Evolutionary conservation across 805 yeast species (phyloP), one percentile per base, ranked within the genome.

Genomic region (Metschnikowia picachoensis): DNA sequence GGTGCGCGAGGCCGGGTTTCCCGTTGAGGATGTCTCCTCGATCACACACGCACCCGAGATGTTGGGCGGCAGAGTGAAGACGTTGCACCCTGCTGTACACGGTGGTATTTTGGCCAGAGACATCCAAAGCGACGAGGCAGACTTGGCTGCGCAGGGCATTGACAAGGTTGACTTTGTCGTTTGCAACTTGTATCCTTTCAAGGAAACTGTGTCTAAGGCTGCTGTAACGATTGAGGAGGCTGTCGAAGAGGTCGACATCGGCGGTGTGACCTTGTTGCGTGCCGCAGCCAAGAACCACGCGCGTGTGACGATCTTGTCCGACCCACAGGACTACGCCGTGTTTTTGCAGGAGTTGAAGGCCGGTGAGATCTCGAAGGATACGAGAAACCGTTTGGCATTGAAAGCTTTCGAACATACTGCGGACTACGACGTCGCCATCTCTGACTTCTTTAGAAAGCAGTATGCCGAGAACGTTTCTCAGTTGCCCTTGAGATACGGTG

Each of bases 371-470:
- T 75, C 94, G 35, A 70, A 74, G 51, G 85, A 77, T 38, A 75
- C 91, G 48, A 84, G 90, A 72, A 87, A 92, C 73, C 79, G 74
- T 55, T 81, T 87, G 57, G 98, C 99, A 32, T 78, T 92, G 66
- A 92, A 92, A 76, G 99, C 99, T 37, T 94, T 94, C 61, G 98
- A 94, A 75, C 96, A 88, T 72, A 94, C 99, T 47, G 97, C 99
- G 47, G 96, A 90, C 70, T 94, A 94, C 72, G 99, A 94, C 67
- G 81, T 90, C 48, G 88, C 96, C 47, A 94, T 94, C 64, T 80
- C 97, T 47, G 99, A 94, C 74, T 94, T 89, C 69, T 94, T 94
- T 82, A 84, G 99, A 77, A 94, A 90, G 75, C 91, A 89, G 73
- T 94, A 94, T 76, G 80, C 96, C 41, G 98, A 92, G 73, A 86